phyloP scores from a whole-genome alignment of 129 eudicot genomes.

The Flaveria bidentis region DNA sequence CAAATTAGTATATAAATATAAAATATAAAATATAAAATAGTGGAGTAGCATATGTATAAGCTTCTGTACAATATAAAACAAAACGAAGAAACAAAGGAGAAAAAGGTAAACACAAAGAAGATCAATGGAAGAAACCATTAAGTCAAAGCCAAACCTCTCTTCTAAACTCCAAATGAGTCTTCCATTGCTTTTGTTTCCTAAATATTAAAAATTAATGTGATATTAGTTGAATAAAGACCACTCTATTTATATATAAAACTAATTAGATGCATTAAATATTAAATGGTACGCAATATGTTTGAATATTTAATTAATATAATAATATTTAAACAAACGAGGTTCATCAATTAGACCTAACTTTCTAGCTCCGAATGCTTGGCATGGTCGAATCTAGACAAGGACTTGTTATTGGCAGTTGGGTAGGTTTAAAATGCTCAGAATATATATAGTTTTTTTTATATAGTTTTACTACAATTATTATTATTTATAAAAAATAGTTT shows the following conservation, averaged over 20 bases:
- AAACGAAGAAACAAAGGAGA: slow-evolving; percentile 48
- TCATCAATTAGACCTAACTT: background rate
- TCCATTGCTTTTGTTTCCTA: slow-evolving; percentile 19
- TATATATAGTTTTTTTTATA: too few relatives aligned
- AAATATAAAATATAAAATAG: background rate
- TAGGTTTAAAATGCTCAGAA: background rate
- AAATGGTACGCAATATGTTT: background rate
- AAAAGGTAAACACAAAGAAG: slow-evolving; percentile 45
- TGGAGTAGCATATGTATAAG: slow-evolving; percentile 28
- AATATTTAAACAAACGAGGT: background rate
- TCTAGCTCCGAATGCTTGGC: background rate
- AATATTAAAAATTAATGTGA: background rate
- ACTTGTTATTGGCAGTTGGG: too few relatives aligned
- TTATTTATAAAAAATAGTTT: too few relatives aligned
- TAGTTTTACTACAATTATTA: too few relatives aligned
- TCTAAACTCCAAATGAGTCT: slow-evolving; percentile 37
- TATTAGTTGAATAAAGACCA: background rate
- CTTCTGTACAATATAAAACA: slow-evolving; percentile 34
- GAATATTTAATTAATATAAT: background rate
- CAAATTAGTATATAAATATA: background rate
- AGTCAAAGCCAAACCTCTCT: slow-evolving; percentile 43
- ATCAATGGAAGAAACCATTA: slow-evolving; percentile 43
- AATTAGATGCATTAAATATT: background rate
- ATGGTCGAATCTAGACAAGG: background rate
- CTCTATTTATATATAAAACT: background rate